Evolutionary conservation across 2,329 filamentous ascomycete species (phyloP).

Genomic region (Diaporthe sp.): DNA sequence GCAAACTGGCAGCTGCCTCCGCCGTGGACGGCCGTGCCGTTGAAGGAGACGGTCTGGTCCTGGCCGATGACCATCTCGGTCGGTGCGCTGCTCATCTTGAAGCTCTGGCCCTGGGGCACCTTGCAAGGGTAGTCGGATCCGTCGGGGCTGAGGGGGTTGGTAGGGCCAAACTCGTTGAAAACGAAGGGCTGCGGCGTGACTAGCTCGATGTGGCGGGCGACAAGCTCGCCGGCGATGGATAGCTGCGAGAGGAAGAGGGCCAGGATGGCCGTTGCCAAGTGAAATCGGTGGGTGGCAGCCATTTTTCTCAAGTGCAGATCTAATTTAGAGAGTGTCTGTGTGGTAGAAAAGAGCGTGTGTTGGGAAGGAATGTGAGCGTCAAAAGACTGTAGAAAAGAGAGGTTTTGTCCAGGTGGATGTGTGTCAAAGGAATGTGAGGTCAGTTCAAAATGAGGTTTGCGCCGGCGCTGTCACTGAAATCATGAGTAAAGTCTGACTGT

Average conservation of each 20-base stretch:
- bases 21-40: constrained; percentile 75
- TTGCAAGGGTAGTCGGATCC: constrained; percentile 81
- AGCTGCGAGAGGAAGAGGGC: neutral
- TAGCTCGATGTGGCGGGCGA: constrained; percentile 71
- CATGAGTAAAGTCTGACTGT: neutral
- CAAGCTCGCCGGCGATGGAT: neutral
- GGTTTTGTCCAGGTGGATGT: no score
- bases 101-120: constrained; percentile 55
- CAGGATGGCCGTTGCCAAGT: neutral
- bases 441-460: neutral
- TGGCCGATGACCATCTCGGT: constrained; percentile 73
- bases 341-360: neutral
- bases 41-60: constrained; percentile 64
- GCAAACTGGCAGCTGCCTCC: constrained; percentile 82
- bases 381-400: neutral
- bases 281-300: neutral
- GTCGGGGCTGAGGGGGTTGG: constrained; percentile 70
- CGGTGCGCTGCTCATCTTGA: constrained; percentile 56
- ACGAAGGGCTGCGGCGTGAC: constrained; percentile 68
- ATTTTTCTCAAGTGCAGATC: neutral
- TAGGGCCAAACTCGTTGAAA: constrained; percentile 54
- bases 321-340: neutral
- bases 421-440: neutral
- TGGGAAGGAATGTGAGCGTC: neutral
- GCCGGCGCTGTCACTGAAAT: neutral